A percentile compares a stretch with the other conserved stretches of the same genome.
Conservation (phyloP, 257 asterid genomes). For the Fraxinus americana region DNA sequence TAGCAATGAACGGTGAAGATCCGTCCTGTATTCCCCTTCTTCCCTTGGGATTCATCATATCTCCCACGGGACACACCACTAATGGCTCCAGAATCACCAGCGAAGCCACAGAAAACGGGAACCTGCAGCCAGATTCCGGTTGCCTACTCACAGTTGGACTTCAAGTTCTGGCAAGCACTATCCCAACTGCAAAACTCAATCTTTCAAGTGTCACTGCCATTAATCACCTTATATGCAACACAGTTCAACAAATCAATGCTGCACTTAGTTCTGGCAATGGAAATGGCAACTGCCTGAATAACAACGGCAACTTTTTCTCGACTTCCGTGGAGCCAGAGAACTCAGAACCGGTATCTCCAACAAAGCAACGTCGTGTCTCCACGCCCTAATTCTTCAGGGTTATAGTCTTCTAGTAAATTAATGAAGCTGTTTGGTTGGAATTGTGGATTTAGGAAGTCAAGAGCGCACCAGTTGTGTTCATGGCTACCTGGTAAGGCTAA, state of each 20-base stretch:
- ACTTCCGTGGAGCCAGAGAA: constrained; percentile 30
- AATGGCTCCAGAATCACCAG: constrained; percentile 6
- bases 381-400: constrained; percentile 31
- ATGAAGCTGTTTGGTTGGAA: constrained; percentile 32
- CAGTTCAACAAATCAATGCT: constrained; percentile 66
- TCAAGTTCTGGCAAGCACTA: constrained; percentile 81
- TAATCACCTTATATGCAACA: constrained; percentile 72
- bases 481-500: constrained; percentile 47
- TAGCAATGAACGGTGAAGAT: constrained; percentile 92
- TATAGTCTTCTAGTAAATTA: constrained; percentile 14
- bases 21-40: constrained; percentile 82
- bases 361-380: constrained; percentile 35
- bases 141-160: constrained; percentile 82
- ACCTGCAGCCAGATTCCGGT: constrained; percentile 39
- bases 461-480: constrained; percentile 90
- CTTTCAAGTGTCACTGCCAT: constrained; percentile 77
- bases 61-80: constrained; percentile 41
- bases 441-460: constrained; percentile 62
- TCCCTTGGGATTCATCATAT: constrained; percentile 75
- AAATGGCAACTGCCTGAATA: background rate
- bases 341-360: constrained; percentile 5
- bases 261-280: constrained; percentile 33
- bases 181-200: constrained; percentile 75
- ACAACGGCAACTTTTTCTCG: constrained; percentile 16
- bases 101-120: constrained; percentile 28